Evolutionary conservation across 202 grass and related monocot genomes (phyloP), one percentile per base, ranked within the genome.

Genomic region (Schoenoplectus tabernaemontani): DNA sequence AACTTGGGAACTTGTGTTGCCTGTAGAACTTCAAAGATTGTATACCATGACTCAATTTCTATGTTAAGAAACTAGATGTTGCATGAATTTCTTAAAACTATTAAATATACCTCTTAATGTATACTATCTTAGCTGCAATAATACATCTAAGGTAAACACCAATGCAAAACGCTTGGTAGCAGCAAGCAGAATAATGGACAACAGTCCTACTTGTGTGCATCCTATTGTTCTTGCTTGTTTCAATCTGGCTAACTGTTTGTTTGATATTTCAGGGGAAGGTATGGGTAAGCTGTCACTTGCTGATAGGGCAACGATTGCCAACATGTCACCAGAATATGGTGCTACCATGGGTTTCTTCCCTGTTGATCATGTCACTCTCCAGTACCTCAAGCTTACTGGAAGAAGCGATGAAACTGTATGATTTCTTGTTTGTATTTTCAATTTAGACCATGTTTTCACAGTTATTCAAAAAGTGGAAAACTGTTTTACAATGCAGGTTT

Each of bases 271-370:
- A 97, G 94, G 95, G 77, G 91, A 92, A 84, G 95, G 95, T 81
- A 94, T 97, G 95, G 81, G 91, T 42, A 80, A 87, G 81, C 86
- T 97, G 39, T 90, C 95, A 76, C 75, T 97, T 59, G 91, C 95
- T 76, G 95, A 94, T 83, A 92, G 95, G 75, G 95, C 91, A 78
- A 97, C 95, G 74, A 97, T 97, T 48, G 95, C 91, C 34, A 97
- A 97, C 80, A 97, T 97, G 95, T 94, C 95, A 50, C 95, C 91
- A 4, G 95, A 97, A 84, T 97, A 97, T 86, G 95, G 95, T 83
- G 95, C 95, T 30, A 97, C 95, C 28, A 97, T 97, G 95, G 95
- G 95, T 4, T 94, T 97, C 89, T 97, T 97, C 88, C 95, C 95
- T 84, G 95, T 97, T 23, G 95, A 97, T 76, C 87, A 94, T 47